Evolutionary conservation across 192 early-diverging fungal genomes (phyloP).

Genomic region (Rhizoclosmatium sp.): DNA sequence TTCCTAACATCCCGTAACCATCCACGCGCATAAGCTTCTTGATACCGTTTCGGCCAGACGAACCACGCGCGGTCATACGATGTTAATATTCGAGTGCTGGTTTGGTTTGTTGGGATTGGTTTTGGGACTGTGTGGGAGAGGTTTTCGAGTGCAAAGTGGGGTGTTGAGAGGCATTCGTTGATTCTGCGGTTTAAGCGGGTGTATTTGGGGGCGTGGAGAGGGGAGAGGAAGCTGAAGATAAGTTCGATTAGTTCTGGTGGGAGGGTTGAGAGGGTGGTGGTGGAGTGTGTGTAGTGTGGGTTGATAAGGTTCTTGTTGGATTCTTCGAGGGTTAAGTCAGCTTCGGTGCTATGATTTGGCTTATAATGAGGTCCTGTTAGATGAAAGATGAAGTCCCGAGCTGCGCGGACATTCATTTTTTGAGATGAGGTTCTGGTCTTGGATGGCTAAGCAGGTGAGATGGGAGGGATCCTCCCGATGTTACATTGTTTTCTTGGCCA

Average conservation of each 20-base stretch:
- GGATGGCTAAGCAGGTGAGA: no score
- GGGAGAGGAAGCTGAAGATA: background rate
- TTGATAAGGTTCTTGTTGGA: background rate
- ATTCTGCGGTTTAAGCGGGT: background rate
- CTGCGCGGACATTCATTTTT: no score
- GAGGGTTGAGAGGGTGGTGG: background rate
- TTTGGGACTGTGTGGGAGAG: background rate
- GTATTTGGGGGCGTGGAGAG: background rate
- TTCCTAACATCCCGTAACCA: constrained; percentile 8
- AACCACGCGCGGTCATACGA: background rate
- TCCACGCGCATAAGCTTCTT: background rate
- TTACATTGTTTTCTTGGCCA: no score
- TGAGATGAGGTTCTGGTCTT: no score
- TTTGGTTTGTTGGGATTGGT: background rate
- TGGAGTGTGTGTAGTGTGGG: background rate
- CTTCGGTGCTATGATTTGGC: no score
- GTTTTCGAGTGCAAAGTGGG: background rate
- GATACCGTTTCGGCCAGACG: background rate
- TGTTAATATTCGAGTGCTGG: background rate
- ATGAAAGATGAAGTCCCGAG: no score
- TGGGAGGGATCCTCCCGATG: no score
- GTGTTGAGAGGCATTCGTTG: background rate
- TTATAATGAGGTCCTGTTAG: no score
- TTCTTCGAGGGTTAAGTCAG: background rate
- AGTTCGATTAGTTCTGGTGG: background rate